These are phyloP conservation scores for Globisporangium abappressorium DNA, from an alignment of 352 stramenopile species.

Conservation along the genomic window DNA sequence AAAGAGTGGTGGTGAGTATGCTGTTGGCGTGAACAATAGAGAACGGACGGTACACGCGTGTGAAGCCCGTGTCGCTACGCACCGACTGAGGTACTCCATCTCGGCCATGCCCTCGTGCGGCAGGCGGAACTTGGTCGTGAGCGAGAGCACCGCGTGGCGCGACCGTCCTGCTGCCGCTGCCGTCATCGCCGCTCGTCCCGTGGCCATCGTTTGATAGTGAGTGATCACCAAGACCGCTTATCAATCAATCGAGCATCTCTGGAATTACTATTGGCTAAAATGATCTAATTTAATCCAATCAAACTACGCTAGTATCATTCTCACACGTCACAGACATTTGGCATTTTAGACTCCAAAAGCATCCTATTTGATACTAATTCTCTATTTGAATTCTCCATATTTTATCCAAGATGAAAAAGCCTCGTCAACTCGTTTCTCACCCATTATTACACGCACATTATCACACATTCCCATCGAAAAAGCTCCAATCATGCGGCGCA, in stretches of 20 bases:
- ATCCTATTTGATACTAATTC: neutral
- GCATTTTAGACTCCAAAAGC: neutral
- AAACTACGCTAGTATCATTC: neutral
- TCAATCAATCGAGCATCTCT: no score
- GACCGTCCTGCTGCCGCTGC: neutral
- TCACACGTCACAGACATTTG: neutral
- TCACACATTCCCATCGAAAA: neutral
- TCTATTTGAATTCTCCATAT: neutral
- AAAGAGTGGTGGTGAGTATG: neutral
- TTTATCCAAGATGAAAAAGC: neutral
- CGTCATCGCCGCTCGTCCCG: neutral
- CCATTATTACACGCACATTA: neutral
- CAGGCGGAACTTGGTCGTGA: conserved; percentile 78
- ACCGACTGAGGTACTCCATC: conserved; percentile 78
- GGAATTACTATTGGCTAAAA: no score
- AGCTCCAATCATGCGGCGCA: conserved; percentile 12
- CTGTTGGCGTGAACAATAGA: neutral
- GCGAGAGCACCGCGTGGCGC: conserved; percentile 55
- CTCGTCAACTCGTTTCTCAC: neutral
- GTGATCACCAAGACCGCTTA: neutral
- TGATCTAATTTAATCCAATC: neutral
- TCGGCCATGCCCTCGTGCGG: conserved; percentile 73
- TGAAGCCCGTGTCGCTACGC: neutral
- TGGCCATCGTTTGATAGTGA: neutral
- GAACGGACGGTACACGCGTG: neutral